Percentiles rank a stretch among this genome's conserved stretches.
Evolutionary conservation across 192 early-diverging fungal species (phyloP).

Genomic region (Chytriomyces sp.): DNA sequence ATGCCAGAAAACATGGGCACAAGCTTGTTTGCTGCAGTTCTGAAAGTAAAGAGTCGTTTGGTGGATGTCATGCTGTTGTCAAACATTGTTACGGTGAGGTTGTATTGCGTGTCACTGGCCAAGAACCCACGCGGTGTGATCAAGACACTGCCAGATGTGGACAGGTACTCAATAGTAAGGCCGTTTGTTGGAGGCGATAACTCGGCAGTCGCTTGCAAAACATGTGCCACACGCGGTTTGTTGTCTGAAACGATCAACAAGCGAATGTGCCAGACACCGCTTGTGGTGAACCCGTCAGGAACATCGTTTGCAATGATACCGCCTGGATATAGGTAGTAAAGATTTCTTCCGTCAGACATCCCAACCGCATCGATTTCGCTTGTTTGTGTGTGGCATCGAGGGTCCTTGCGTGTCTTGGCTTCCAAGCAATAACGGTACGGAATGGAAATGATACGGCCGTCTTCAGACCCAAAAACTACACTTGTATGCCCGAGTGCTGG

Average conservation of each 20-base stretch:
- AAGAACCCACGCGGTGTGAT: conserved; percentile 5
- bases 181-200: neutral
- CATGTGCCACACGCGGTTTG: conserved; percentile 23
- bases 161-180: conserved; percentile 18
- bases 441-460: conserved; percentile 29
- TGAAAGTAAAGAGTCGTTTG: conserved; percentile 11
- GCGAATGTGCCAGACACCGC: conserved; percentile 19
- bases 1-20: neutral
- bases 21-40: neutral
- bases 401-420: conserved; percentile 1
- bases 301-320: conserved; percentile 17
- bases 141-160: conserved; percentile 16
- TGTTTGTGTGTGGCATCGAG: conserved; percentile 5
- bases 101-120: conserved; percentile 13
- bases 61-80: conserved; percentile 27
- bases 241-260: conserved; percentile 30
- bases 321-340: conserved; percentile 30
- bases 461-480: conserved; percentile 31
- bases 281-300: conserved; percentile 8
- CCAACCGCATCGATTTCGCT: neutral
- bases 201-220: conserved; percentile 20
- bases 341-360: conserved; percentile 7
- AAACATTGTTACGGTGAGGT: conserved; percentile 29
- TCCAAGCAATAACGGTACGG: conserved; percentile 30
- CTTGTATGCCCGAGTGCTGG: conserved; percentile 24